phyloP scores from a whole-genome alignment of 495 filamentous ascomycete species.

The Articulospora tetracladia region DNA sequence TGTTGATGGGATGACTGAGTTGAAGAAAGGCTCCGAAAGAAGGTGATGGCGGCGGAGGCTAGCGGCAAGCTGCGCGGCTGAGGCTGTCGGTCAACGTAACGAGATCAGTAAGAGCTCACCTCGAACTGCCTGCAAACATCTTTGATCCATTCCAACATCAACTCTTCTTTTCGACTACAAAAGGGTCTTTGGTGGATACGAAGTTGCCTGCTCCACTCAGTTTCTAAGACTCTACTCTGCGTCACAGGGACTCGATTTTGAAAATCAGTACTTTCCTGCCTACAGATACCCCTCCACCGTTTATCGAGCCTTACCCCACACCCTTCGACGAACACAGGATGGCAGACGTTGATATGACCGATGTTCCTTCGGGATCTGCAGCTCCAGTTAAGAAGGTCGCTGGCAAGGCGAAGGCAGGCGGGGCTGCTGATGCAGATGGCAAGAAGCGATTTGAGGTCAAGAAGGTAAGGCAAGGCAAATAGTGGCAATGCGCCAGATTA shows the following conservation, averaged over 20 bases:
- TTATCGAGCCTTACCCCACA: constrained; percentile 9
- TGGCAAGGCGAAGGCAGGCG: constrained; percentile 49
- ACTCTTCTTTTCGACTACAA: too few relatives aligned
- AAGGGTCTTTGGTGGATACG: too few relatives aligned
- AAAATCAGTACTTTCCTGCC: not conserved
- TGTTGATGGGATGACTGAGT: not conserved
- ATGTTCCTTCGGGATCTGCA: constrained; percentile 57
- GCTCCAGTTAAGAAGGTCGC: constrained; percentile 54
- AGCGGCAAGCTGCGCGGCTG: not conserved
- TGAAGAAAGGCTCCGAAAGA: not conserved
- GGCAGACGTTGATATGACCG: constrained; percentile 97
- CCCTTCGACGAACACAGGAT: constrained; percentile 43
- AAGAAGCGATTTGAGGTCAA: constrained; percentile 98
- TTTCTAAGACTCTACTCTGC: too few relatives aligned
- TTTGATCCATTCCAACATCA: too few relatives aligned
- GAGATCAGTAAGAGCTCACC: not conserved
- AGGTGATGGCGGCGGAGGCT: not conserved
- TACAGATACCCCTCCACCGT: constrained; percentile 17
- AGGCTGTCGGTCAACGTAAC: not conserved
- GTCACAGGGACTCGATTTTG: not conserved
- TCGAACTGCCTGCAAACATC: too few relatives aligned
- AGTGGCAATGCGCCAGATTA: not conserved
- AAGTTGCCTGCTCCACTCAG: too few relatives aligned
- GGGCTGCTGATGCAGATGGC: constrained; percentile 48
- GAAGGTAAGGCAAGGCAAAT: constrained; percentile 59